Percentiles rank a stretch among this genome's conserved stretches.
Evolutionary conservation across 768 basidiomycete species (phyloP).

Genomic region (Phylloporus sp.): DNA sequence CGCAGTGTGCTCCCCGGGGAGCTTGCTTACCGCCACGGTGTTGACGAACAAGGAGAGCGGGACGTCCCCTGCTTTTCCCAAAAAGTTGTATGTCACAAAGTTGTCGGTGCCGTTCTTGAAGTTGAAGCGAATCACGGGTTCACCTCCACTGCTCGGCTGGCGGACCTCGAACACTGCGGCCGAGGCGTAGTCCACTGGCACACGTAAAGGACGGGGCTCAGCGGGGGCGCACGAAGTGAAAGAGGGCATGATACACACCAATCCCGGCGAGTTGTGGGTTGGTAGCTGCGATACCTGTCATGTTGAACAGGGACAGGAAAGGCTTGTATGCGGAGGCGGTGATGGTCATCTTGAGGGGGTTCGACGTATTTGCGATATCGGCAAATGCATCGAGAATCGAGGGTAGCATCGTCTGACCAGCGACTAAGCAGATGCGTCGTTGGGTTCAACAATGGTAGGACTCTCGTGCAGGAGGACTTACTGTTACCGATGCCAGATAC

Average conservation of each 20-base stretch:
- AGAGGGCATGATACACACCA: constrained; percentile 32
- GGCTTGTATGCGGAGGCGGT: constrained; percentile 71
- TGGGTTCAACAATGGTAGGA: background rate
- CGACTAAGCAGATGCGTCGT: constrained; percentile 39
- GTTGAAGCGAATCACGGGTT: constrained; percentile 54
- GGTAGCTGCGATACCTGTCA: constrained; percentile 53
- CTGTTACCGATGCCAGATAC: constrained; percentile 63
- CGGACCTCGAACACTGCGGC: constrained; percentile 57
- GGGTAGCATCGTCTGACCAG: constrained; percentile 59
- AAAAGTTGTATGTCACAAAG: constrained; percentile 46
- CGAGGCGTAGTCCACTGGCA: constrained; percentile 56
- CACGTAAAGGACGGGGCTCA: background rate
- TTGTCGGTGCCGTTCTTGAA: constrained; percentile 63
- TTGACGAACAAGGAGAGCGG: constrained; percentile 49
- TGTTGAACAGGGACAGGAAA: constrained; percentile 71
- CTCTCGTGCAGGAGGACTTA: constrained; percentile 22
- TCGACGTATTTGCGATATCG: constrained; percentile 44
- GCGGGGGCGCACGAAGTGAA: background rate
- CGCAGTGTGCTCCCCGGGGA: background rate
- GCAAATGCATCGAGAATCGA: constrained; percentile 51
- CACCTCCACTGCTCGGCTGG: constrained; percentile 38
- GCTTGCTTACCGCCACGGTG: constrained; percentile 32
- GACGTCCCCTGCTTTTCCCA: constrained; percentile 45
- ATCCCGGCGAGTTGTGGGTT: constrained; percentile 54
- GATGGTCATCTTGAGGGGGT: constrained; percentile 54